Evolutionary conservation across 2,329 filamentous ascomycete species (phyloP).

Genomic region (Bertia moriformis): DNA sequence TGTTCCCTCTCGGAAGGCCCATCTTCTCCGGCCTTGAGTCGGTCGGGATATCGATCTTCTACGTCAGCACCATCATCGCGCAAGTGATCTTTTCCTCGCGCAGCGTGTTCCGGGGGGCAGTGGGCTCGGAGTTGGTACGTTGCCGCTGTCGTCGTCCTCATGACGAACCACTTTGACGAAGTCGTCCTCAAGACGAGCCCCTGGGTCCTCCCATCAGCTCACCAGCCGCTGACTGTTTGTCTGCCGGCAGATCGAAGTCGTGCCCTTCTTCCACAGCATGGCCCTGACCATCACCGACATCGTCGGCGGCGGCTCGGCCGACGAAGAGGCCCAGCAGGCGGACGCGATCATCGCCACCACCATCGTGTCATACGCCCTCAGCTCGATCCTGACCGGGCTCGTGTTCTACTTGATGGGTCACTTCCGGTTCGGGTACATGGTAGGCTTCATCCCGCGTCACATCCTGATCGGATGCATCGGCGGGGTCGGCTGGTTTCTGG

Average conservation of each 20-base stretch:
- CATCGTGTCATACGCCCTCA: slow-evolving; percentile 78
- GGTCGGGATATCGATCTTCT: slow-evolving; percentile 96
- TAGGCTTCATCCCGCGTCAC: slow-evolving; percentile 91
- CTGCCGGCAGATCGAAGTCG: slow-evolving; percentile 67
- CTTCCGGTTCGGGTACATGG: slow-evolving; percentile 77
- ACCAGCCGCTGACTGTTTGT: slow-evolving; percentile 2
- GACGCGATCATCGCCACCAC: slow-evolving; percentile 86
- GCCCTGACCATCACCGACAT: slow-evolving; percentile 68
- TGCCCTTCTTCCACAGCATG: slow-evolving; percentile 99
- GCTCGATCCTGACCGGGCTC: slow-evolving; percentile 76
- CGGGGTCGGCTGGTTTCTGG: slow-evolving; percentile 86
- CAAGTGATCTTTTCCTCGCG: slow-evolving; percentile 79
- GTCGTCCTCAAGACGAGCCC: too few relatives aligned
- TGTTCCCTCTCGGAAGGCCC: slow-evolving; percentile 79
- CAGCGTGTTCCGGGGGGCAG: slow-evolving; percentile 76
- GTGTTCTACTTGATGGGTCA: slow-evolving; percentile 86
- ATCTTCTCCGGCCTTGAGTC: slow-evolving; percentile 76
- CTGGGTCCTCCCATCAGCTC: too few relatives aligned
- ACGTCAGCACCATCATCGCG: slow-evolving; percentile 89
- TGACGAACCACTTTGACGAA: too few relatives aligned
- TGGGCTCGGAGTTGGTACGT: slow-evolving; percentile 80
- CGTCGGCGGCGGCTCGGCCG: slow-evolving; percentile 67
- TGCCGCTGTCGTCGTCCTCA: neutral
- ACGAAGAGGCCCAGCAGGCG: too few relatives aligned
- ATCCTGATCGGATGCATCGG: slow-evolving; percentile 96